Evolutionary conservation across 257 asterid genomes (phyloP).

Genomic region (Capsicum rhomboideum): DNA sequence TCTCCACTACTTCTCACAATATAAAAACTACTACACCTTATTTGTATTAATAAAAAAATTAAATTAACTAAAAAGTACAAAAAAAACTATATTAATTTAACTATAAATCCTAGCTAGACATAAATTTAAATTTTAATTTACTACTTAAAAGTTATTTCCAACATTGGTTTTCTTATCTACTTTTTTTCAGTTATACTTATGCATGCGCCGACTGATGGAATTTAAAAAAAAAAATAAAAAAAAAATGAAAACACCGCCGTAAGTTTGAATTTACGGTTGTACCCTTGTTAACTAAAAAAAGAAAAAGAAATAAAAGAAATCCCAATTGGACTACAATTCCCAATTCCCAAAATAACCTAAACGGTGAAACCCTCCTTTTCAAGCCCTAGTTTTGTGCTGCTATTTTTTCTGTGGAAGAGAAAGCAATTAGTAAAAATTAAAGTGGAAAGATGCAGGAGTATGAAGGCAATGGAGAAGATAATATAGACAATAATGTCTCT

Average conservation of each 20-base stretch:
- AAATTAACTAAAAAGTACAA: too few relatives aligned
- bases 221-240: too few relatives aligned
- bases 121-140: too few relatives aligned
- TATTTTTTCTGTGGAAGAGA: background rate
- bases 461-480: conserved; percentile 30
- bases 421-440: background rate
- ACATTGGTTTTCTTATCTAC: too few relatives aligned
- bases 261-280: background rate
- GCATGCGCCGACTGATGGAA: too few relatives aligned
- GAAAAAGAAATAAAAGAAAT: background rate
- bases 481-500: conserved; percentile 15
- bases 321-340: background rate
- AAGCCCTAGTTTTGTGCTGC: background rate
- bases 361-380: background rate
- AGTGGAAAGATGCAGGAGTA: conserved; percentile 19
- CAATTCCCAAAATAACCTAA: background rate
- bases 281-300: background rate
- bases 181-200: background rate
- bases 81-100: too few relatives aligned
- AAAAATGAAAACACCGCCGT: background rate
- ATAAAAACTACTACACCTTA: too few relatives aligned
- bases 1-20: too few relatives aligned
- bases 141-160: too few relatives aligned
- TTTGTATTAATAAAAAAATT: too few relatives aligned
- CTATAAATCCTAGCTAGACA: too few relatives aligned